Base-by-base conservation (phyloP, 306 rosid species). In the Cicer cuneatum region DNA sequence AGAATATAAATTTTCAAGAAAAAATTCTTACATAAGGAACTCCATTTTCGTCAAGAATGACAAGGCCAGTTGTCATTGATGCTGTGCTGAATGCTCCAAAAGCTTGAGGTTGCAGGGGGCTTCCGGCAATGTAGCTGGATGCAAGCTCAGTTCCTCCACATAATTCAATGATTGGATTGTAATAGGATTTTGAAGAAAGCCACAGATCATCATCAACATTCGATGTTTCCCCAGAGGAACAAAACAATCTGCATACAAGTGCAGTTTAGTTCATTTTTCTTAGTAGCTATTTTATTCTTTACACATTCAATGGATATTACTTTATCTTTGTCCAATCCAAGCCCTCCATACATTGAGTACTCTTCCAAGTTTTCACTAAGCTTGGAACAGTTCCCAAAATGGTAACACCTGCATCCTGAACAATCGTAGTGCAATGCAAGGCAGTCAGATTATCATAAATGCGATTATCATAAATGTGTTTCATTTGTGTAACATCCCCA, bases 301-400 rank as follows among this genome's bases (percentile, higher is more conserved):
- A 48, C 74, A 33, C 78, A 73, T 21, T 6, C 35, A 54, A 46
- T 66, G 68, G 72, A 35, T 6, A 71, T 76, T 86, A 93, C 98
- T 75, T 90, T 72, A 93, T 93, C 82, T 88, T 89, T 63, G 95
- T 87, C 98, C 98, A 93, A 62, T 93, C 87, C 74, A 93, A 84
- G 88, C 92, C 95, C 68, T 89, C 80, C 92, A 90, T 89, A 66
- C 97, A 93, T 48, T 61, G 46, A 52, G 98, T 79, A 81, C 76
- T 89, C 89, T 84, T 93, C 98, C 97, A 93, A 46, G 89, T 21
- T 85, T 93, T 93, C 21, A 93, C 98, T 43, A 90, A 75, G 88
- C 98, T 93, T 2, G 98, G 98, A 83, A 93, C 90, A 7, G 98
- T 93, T 61, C 98, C 98, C 89, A 93, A 85, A 71, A 87, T 52